Conservation (phyloP, 306 rosid species). For the Quercus gilva region DNA sequence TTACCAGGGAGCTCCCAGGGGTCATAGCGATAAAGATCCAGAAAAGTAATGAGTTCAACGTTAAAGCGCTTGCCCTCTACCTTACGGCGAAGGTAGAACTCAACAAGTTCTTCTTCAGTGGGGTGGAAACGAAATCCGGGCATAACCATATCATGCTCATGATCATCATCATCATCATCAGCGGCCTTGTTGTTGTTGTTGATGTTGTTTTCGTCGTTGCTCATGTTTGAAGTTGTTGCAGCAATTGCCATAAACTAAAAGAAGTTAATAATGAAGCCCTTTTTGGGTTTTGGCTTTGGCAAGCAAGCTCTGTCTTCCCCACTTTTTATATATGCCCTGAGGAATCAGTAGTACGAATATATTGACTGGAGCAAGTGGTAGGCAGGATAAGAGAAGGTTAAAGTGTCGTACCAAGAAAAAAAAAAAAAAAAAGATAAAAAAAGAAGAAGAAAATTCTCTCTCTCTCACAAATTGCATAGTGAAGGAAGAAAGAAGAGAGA, state of each 20-base stretch:
- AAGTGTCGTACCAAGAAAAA: slow-evolving; percentile 5
- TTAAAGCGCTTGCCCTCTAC: slow-evolving; percentile 99
- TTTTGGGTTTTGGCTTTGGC: slow-evolving; percentile 14
- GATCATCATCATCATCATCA: slow-evolving; percentile 46
- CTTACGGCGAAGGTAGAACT: slow-evolving; percentile 99
- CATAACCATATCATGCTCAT: slow-evolving; percentile 94
- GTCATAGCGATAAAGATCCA: slow-evolving; percentile 99
- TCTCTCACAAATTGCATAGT: too few relatives aligned
- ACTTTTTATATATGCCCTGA: slow-evolving; percentile 16
- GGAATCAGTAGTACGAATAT: slow-evolving; percentile 17
- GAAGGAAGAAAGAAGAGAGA: not conserved
- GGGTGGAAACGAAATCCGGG: slow-evolving; percentile 99
- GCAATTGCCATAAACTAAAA: slow-evolving; percentile 69
- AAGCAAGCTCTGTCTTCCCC: not conserved
- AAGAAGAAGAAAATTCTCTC: not conserved
- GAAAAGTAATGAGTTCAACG: slow-evolving; percentile 96
- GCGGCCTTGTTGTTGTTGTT: not conserved
- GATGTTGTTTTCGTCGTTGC: slow-evolving; percentile 42
- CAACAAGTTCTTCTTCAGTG: slow-evolving; percentile 91
- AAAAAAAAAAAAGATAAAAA: not conserved
- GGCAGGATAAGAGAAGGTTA: slow-evolving; percentile 39
- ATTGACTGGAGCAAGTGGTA: slow-evolving; percentile 24
- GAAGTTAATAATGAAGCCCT: not conserved
- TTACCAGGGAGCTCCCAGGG: slow-evolving; percentile 99
- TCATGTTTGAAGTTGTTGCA: slow-evolving; percentile 40